Evolutionary conservation across 129 eudicot species (phyloP).

Genomic region (Flaveria bidentis): DNA sequence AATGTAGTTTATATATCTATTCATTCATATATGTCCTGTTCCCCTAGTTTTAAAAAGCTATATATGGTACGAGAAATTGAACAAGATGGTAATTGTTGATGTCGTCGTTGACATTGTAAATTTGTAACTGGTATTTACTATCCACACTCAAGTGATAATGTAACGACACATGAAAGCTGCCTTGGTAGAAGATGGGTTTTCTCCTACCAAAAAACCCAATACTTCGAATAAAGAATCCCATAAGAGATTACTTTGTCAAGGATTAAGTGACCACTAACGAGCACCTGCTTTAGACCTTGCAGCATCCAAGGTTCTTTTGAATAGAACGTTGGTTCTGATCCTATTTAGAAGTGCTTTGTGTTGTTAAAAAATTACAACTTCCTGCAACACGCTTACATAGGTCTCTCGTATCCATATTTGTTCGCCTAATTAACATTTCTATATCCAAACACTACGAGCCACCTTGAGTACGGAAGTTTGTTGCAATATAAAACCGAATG

Average conservation of each 20-base stretch:
- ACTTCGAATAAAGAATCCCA: not conserved
- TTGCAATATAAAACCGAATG: conserved; percentile 5
- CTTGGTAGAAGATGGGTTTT: no score
- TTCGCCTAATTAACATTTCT: not conserved
- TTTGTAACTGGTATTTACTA: no score
- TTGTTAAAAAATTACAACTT: no score
- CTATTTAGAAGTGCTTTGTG: not conserved
- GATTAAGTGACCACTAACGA: not conserved
- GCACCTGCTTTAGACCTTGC: not conserved
- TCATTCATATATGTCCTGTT: not conserved
- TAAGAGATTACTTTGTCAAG: not conserved
- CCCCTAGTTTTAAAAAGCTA: not conserved
- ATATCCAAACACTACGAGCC: not conserved
- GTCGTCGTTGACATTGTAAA: no score
- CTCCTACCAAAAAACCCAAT: not conserved
- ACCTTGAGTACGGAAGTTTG: not conserved
- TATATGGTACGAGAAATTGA: not conserved
- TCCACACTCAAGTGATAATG: no score
- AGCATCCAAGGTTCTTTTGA: not conserved
- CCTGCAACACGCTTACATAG: no score
- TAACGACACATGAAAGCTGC: no score
- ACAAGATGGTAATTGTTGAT: no score
- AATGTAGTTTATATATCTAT: no score
- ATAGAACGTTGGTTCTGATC: not conserved
- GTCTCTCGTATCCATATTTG: no score